A percentile compares a stretch with the other conserved stretches of the same genome.
Evolutionary conservation across 192 early-diverging fungal species (phyloP).

Genomic region (Coemansia biformis): DNA sequence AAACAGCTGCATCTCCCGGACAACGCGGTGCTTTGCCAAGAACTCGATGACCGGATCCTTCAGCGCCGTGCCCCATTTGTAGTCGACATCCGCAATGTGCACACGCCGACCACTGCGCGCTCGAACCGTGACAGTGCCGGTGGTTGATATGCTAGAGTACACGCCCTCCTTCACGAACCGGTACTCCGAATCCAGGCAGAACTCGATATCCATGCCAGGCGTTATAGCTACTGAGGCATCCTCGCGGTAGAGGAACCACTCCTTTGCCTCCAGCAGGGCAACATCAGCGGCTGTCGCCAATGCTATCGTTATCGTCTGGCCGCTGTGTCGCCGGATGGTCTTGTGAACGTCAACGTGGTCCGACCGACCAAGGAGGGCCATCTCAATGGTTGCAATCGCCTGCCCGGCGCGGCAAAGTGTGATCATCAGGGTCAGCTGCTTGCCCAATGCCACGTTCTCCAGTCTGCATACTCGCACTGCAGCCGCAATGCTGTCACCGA

Average conservation of each 20-base stretch:
- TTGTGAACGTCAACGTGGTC: slow-evolving; percentile 64
- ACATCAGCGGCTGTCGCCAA: slow-evolving; percentile 65
- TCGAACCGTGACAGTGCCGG: slow-evolving; percentile 56
- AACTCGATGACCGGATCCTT: slow-evolving; percentile 73
- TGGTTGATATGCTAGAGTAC: slow-evolving; percentile 66
- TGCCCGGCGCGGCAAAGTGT: slow-evolving; percentile 54
- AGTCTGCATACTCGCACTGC: too few relatives aligned
- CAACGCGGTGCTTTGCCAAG: slow-evolving; percentile 62
- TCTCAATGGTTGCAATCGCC: slow-evolving; percentile 65
- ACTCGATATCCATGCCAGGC: slow-evolving; percentile 61
- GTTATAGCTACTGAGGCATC: slow-evolving; percentile 22
- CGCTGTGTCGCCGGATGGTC: slow-evolving; percentile 64
- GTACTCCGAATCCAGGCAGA: slow-evolving; percentile 69
- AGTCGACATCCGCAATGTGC: slow-evolving; percentile 73
- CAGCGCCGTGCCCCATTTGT: slow-evolving; percentile 64
- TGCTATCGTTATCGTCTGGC: slow-evolving; percentile 62
- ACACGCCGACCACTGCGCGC: slow-evolving; percentile 54
- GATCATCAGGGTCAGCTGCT: slow-evolving; percentile 62
- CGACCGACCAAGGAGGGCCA: slow-evolving; percentile 76
- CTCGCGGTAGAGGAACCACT: slow-evolving; percentile 64
- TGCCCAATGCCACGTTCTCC: slow-evolving; percentile 4
- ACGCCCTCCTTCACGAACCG: slow-evolving; percentile 53
- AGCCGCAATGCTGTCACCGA: too few relatives aligned
- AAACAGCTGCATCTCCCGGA: slow-evolving; percentile 69
- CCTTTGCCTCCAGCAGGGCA: slow-evolving; percentile 70